A percentile compares a stretch with the other conserved stretches of the same genome.
Evolutionary conservation across 2,329 filamentous ascomycete species (phyloP).

Genomic region (Fusarium cicatricum): DNA sequence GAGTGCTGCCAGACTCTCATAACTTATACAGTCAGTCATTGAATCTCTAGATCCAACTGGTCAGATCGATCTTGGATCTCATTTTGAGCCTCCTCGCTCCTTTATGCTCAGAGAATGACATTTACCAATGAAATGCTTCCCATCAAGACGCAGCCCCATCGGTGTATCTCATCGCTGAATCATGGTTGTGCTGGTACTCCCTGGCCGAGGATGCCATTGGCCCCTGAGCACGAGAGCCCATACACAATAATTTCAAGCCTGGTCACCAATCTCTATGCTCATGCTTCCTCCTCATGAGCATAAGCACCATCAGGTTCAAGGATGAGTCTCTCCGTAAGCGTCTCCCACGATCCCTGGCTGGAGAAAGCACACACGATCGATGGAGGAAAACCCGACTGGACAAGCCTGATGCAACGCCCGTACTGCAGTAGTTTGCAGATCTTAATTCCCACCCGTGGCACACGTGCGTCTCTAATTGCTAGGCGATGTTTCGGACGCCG

Average conservation of each 20-base stretch:
- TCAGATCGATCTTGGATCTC: not conserved
- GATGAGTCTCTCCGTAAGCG: slow-evolving; percentile 7
- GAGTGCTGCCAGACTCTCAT: not conserved
- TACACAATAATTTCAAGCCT: slow-evolving; percentile 15
- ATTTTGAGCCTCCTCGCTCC: slow-evolving; percentile 16
- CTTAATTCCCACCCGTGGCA: slow-evolving; percentile 32
- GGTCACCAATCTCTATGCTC: slow-evolving; percentile 33
- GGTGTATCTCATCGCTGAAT: not conserved
- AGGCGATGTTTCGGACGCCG: slow-evolving; percentile 7
- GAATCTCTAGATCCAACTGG: slow-evolving; percentile 4
- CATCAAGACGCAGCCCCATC: slow-evolving; percentile 3
- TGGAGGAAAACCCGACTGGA: too few species aligned
- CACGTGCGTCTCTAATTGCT: slow-evolving; percentile 9
- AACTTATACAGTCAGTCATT: not conserved
- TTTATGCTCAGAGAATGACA: slow-evolving; percentile 1
- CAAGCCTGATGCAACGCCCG: too few species aligned
- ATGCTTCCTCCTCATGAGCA: slow-evolving; percentile 2
- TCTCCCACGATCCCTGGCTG: too few species aligned
- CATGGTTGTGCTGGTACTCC: not conserved
- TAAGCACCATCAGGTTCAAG: slow-evolving; percentile 9
- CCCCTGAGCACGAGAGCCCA: slow-evolving; percentile 5
- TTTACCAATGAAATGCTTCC: slow-evolving; percentile 21
- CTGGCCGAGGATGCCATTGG: not conserved
- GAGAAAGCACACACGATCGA: slow-evolving; percentile 4
- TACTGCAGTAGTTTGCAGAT: slow-evolving; percentile 26